These are phyloP conservation scores for Quercus lobata DNA, from an alignment of 331 rosid species.

Conservation along the genomic window DNA sequence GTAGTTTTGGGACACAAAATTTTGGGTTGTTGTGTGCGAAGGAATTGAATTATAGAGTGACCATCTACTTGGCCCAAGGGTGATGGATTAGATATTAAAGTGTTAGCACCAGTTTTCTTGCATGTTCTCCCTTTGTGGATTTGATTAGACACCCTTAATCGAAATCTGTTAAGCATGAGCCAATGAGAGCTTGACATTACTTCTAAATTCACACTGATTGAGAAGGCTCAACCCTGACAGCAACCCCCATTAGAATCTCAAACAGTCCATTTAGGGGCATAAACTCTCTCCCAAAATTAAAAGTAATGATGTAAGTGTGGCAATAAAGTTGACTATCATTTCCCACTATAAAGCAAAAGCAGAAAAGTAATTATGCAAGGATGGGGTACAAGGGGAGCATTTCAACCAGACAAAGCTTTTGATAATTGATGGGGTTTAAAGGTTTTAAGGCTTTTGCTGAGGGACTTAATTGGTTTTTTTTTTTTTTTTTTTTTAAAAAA, in stretches of 20 bases:
- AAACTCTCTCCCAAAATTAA: slow-evolving; percentile 50
- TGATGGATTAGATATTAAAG: slow-evolving; percentile 32
- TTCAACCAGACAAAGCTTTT: slow-evolving; percentile 70
- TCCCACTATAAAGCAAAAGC: slow-evolving; percentile 91
- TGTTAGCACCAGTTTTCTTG: slow-evolving; percentile 26
- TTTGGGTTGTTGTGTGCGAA: slow-evolving; percentile 5
- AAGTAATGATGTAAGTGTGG: slow-evolving; percentile 55
- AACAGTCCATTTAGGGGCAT: slow-evolving; percentile 43
- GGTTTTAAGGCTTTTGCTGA: slow-evolving; percentile 11
- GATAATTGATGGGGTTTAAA: slow-evolving; percentile 52
- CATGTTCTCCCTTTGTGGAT: slow-evolving; percentile 24
- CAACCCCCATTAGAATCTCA: slow-evolving; percentile 46
- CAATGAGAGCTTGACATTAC: slow-evolving; percentile 17
- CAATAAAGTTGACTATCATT: slow-evolving; percentile 77
- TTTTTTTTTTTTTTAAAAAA: not conserved
- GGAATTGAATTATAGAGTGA: slow-evolving; percentile 14
- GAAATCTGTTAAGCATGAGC: slow-evolving; percentile 34
- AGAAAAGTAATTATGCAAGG: slow-evolving; percentile 55
- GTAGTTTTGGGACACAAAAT: slow-evolving; percentile 16
- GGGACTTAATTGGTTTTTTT: slow-evolving; percentile 27
- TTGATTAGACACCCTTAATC: slow-evolving; percentile 61
- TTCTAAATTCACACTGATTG: slow-evolving; percentile 32
- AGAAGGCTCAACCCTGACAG: slow-evolving; percentile 26
- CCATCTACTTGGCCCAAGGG: slow-evolving; percentile 14
- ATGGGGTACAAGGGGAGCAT: slow-evolving; percentile 63